Conservation (phyloP, 2,329 filamentous ascomycete genomes). For the Pleomassaria siparia region DNA sequence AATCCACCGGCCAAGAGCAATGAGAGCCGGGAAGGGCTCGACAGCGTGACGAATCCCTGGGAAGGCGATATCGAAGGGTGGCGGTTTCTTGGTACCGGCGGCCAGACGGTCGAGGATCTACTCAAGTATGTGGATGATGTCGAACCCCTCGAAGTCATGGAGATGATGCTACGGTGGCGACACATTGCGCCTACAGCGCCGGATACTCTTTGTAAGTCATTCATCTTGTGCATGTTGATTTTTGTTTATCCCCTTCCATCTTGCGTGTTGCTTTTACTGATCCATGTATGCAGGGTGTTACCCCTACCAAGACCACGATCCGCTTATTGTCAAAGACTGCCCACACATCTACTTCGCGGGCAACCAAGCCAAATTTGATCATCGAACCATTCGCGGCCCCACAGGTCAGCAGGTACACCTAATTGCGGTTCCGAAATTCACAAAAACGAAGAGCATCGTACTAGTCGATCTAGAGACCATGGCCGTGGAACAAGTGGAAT, state of each 20-base stretch:
- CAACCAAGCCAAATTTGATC: conserved; percentile 78
- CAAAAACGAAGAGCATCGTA: conserved; percentile 74
- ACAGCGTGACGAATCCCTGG: conserved; percentile 90
- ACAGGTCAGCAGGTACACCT: conserved; percentile 73
- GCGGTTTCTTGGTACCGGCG: conserved; percentile 81
- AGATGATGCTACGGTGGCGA: conserved; percentile 90
- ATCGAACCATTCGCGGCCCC: conserved; percentile 64
- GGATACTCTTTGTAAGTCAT: conserved; percentile 81
- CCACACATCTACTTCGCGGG: conserved; percentile 92
- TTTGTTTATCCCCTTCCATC: background rate
- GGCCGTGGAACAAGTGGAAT: conserved; percentile 67
- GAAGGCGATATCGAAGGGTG: conserved; percentile 89
- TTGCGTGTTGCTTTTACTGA: background rate
- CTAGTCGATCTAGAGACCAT: conserved; percentile 84
- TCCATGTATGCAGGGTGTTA: conserved; percentile 70
- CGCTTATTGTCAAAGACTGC: conserved; percentile 80
- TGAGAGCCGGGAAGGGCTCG: conserved; percentile 69
- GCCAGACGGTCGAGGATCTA: conserved; percentile 92
- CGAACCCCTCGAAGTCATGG: conserved; percentile 84
- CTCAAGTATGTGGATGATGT: conserved; percentile 85
- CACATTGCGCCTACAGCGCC: conserved; percentile 91
- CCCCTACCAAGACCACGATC: conserved; percentile 91
- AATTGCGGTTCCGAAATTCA: conserved; percentile 82
- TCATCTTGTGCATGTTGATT: background rate
- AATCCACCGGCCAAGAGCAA: conserved; percentile 47